These are phyloP conservation scores for Penicillium bovifimosum DNA, from an alignment of 495 filamentous ascomycete genomes.

Conservation along the genomic window DNA sequence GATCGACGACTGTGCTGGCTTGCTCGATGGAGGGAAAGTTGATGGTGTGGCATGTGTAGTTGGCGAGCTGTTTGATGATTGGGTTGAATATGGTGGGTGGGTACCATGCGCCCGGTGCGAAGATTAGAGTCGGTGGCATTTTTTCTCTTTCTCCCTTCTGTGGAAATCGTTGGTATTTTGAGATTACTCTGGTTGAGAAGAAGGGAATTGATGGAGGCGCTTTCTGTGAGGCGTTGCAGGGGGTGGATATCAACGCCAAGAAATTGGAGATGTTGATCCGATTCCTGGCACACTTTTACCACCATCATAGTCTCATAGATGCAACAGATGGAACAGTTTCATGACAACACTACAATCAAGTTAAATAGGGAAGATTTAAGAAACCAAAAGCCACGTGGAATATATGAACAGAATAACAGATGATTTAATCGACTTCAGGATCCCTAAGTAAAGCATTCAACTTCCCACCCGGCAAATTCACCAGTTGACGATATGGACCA, in stretches of 20 bases:
- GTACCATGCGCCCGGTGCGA: slow-evolving; percentile 36
- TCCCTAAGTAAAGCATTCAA: slow-evolving; percentile 33
- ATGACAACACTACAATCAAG: too few relatives aligned
- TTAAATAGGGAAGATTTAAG: too few relatives aligned
- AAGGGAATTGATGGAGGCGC: not conserved
- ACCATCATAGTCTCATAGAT: too few relatives aligned
- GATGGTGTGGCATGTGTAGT: slow-evolving; percentile 22
- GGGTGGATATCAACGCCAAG: not conserved
- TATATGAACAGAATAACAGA: too few relatives aligned
- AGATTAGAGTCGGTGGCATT: slow-evolving; percentile 31
- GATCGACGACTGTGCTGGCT: slow-evolving; percentile 19
- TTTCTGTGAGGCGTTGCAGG: not conserved
- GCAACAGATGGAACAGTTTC: too few relatives aligned
- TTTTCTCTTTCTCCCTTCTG: too few relatives aligned
- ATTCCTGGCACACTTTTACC: too few relatives aligned
- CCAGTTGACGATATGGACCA: slow-evolving; percentile 55
- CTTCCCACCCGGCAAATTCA: slow-evolving; percentile 31
- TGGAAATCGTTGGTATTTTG: too few relatives aligned
- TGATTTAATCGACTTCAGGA: too few relatives aligned
- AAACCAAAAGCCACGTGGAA: too few relatives aligned
- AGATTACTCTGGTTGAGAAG: not conserved
- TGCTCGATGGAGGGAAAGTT: slow-evolving; percentile 32
- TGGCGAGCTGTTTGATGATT: slow-evolving; percentile 20
- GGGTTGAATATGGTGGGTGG: slow-evolving; percentile 29
- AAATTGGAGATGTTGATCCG: not conserved